Evolutionary conservation across 2,329 filamentous ascomycete genomes (phyloP), one percentile per base, ranked within the genome.

Genomic region (Xylaria arbuscula): DNA sequence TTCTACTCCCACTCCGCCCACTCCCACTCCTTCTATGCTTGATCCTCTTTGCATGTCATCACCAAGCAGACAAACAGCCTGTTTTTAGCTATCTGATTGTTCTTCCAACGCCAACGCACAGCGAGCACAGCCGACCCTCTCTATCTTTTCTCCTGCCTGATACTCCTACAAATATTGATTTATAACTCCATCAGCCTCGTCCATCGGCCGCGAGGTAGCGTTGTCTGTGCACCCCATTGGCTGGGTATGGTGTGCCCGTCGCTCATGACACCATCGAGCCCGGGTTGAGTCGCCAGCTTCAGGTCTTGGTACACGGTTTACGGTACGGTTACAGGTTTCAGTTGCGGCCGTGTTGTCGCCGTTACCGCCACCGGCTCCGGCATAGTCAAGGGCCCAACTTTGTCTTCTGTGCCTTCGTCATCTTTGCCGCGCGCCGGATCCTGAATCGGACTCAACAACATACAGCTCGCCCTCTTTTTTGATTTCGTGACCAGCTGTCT

Each of bases 281-380:
- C 59, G 57, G 74, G 71, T 72, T 75, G 72, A 76, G 72, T 77
- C 69, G 70, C 73, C 68, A 72, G 70, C 71, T 72, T 75, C 57
- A 70, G 75, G 61, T 75, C 67, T 54, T 68, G 67, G 68, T 72
- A 62, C 55, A 72, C 70, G 67, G 67, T 68, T 51, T 56, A 56
- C 62, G 54, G 59, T 68, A 54, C 53, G 24, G 50, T 62, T 50
- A 63, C 60, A 54, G 54, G 58, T 19, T 56, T 17, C 36, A 13
- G 22, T 48, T 36, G 58, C 62, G 22, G 62, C 59, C 54, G 34
- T 55, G 55, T 38, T 42, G 38, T 45, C 40, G 40, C 15, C 0
- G 32, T 55, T 28, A 40, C 15, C n/a, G 54, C 42, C 22, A 68
- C 68, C 51, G 47, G 61, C 40, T 17, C 40, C 40, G n/a, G 40